Conservation (phyloP, 2,329 filamentous ascomycete genomes). For the Fusarium lateritium region DNA sequence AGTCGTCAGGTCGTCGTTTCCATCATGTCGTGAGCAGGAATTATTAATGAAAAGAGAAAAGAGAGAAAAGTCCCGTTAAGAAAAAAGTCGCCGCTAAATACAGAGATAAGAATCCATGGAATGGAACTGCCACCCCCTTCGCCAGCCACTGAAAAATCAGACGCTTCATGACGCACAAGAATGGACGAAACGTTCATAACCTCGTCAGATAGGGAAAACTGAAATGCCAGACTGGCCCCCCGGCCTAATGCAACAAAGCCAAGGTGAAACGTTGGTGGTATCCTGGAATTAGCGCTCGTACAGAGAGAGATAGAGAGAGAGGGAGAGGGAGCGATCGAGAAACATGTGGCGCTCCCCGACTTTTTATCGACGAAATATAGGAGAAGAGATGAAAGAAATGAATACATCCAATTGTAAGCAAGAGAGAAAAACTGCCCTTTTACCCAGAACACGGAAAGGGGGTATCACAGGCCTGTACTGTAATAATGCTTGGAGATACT, state of each 20-base stretch:
- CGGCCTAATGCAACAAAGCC: slow-evolving; percentile 45
- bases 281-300: slow-evolving; percentile 50
- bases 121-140: slow-evolving; percentile 43
- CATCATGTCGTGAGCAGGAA: slow-evolving; percentile 37
- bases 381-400: slow-evolving; percentile 50
- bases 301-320: slow-evolving; percentile 46
- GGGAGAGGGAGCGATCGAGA: slow-evolving; percentile 41
- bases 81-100: slow-evolving; percentile 48
- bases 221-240: slow-evolving; percentile 46
- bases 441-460: slow-evolving; percentile 28
- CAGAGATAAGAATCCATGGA: slow-evolving; percentile 45
- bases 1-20: slow-evolving; percentile 27
- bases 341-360: slow-evolving; percentile 46
- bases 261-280: slow-evolving; percentile 48
- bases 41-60: slow-evolving; percentile 35
- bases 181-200: slow-evolving; percentile 48
- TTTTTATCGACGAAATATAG: slow-evolving; percentile 48
- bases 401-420: slow-evolving; percentile 48
- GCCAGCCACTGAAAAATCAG: slow-evolving; percentile 46
- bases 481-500: slow-evolving; percentile 40
- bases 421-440: slow-evolving; percentile 48
- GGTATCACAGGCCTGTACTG: slow-evolving; percentile 43
- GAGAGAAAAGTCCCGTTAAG: slow-evolving; percentile 41
- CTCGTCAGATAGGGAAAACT: slow-evolving; percentile 45
- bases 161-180: slow-evolving; percentile 46